Evolutionary conservation across 129 eudicot species (phyloP).

Genomic region (Lactuca sativa): DNA sequence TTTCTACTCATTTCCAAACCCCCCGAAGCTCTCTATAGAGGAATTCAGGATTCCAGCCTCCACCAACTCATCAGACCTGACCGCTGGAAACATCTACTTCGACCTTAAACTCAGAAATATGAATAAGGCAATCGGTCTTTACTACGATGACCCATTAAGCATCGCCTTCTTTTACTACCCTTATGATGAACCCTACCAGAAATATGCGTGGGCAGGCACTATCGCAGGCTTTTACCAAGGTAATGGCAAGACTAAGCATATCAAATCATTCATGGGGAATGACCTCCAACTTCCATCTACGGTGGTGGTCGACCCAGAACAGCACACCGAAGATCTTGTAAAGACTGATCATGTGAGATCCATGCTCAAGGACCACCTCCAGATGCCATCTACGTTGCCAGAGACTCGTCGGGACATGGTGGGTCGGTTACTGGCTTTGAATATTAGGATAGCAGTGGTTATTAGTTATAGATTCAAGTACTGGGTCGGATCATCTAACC

Average conservation of each 20-base stretch:
- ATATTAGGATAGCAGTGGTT: no score
- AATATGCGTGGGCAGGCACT: conserved; percentile 9
- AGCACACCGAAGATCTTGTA: background rate
- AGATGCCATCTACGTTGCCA: no score
- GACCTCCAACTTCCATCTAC: background rate
- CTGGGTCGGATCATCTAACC: no score
- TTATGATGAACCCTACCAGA: conserved; percentile 4
- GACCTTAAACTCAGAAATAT: conserved; percentile 20
- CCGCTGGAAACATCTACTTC: background rate
- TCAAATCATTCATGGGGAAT: background rate
- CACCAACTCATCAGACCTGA: background rate
- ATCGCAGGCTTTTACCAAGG: conserved; percentile 9
- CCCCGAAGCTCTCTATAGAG: conserved; percentile 6
- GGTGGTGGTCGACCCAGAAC: background rate
- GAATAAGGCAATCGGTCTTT: conserved; percentile 17
- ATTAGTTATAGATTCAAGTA: no score
- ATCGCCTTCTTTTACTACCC: conserved; percentile 1
- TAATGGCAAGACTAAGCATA: conserved; percentile 18
- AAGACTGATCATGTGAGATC: no score
- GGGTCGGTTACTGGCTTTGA: no score
- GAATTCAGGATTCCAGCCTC: conserved; percentile 14
- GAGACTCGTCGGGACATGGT: no score
- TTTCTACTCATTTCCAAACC: conserved; percentile 6
- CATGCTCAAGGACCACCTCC: no score
- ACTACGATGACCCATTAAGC: conserved; percentile 16